Evolutionary conservation across 345 rosid genomes (phyloP).

Genomic region (Passiflora organensis): DNA sequence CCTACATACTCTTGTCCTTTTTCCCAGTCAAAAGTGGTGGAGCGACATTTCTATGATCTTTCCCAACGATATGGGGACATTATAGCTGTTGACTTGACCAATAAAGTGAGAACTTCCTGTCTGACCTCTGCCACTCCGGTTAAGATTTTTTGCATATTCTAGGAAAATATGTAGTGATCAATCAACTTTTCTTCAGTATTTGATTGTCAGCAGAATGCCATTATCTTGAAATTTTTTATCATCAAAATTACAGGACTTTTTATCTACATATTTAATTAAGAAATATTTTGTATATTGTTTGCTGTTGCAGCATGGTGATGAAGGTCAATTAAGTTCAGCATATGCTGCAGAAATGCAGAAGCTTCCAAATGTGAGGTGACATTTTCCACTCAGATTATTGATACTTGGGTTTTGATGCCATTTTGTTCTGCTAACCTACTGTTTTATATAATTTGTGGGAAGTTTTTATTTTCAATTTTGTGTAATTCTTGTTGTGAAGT

Average conservation of each 20-base stretch:
- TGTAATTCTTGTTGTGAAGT: not conserved
- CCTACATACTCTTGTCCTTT: slow-evolving; percentile 13
- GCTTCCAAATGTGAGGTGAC: slow-evolving; percentile 87
- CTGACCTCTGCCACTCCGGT: slow-evolving; percentile 11
- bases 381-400: slow-evolving; percentile 15
- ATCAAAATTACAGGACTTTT: no score
- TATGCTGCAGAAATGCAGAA: slow-evolving; percentile 72
- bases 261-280: no score
- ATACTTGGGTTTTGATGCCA: slow-evolving; percentile 1
- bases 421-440: not conserved
- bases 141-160: slow-evolving; percentile 1
- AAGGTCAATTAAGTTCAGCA: slow-evolving; percentile 75
- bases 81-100: slow-evolving; percentile 68
- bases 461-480: not conserved
- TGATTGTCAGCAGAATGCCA: no score
- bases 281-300: slow-evolving; percentile 1
- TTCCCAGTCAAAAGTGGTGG: slow-evolving; percentile 68
- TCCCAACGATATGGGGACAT: slow-evolving; percentile 80
- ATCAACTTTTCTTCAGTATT: no score
- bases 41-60: slow-evolving; percentile 86
- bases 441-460: not conserved
- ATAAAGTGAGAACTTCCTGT: slow-evolving; percentile 47
- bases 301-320: slow-evolving; percentile 69
- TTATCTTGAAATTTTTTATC: slow-evolving; percentile 1
- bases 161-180: no score